Evolutionary conservation across 2,329 filamentous ascomycete species (phyloP).

Genomic region (Paraphoma sp.): DNA sequence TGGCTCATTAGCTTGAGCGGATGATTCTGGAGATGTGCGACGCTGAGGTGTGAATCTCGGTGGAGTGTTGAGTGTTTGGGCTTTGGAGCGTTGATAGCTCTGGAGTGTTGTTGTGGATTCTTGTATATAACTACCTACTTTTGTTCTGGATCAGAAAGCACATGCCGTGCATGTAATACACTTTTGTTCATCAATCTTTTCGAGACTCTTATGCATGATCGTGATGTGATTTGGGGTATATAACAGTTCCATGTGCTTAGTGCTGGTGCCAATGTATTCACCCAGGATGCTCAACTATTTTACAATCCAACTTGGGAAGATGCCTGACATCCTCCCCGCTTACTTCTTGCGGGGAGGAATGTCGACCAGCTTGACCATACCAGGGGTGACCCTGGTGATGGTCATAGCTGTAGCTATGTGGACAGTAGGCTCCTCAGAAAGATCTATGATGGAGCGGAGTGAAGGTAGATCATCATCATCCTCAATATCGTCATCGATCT

Average conservation of each 20-base stretch:
- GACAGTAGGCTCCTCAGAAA: conserved; percentile 27
- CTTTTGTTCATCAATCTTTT: background rate
- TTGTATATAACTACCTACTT: conserved; percentile 22
- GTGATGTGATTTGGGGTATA: background rate
- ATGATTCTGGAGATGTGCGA: background rate
- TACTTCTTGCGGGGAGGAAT: conserved; percentile 16
- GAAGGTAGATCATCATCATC: conserved; percentile 18
- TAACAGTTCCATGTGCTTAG: background rate
- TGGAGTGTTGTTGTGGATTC: conserved; percentile 20
- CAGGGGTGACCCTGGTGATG: conserved; percentile 16
- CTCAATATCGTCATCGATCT: conserved; percentile 1
- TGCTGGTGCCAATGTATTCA: background rate
- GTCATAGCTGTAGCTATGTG: conserved; percentile 17
- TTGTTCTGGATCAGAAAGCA: background rate
- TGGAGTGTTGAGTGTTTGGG: background rate
- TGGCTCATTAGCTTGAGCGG: background rate
- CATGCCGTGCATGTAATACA: conserved; percentile 19
- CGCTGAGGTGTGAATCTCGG: background rate
- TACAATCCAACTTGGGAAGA: background rate
- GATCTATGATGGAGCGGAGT: conserved; percentile 22
- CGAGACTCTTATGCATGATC: background rate
- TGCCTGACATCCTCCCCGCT: background rate
- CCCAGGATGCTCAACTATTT: background rate
- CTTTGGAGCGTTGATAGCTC: conserved; percentile 8
- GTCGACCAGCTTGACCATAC: conserved; percentile 29